phyloP scores from a whole-genome alignment of 2,329 filamentous ascomycete species.

The Polytolypa hystricis region DNA sequence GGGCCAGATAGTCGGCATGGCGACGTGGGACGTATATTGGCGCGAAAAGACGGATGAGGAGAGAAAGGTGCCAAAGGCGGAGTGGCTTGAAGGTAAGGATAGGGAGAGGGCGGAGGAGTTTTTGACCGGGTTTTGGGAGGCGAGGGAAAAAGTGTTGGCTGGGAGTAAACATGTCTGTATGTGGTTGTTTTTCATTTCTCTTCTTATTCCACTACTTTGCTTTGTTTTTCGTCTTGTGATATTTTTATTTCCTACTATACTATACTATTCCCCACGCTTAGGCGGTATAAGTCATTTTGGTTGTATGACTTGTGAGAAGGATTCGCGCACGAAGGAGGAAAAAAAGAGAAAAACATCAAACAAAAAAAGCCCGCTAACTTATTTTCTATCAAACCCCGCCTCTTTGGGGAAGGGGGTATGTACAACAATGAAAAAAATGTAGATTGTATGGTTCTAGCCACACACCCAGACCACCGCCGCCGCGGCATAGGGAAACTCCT shows the following conservation, averaged over 20 bases:
- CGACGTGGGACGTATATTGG: conserved; percentile 35
- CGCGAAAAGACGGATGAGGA: conserved; percentile 30
- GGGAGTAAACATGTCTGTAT: conserved; percentile 33
- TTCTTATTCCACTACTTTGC: neutral
- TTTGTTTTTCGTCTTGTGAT: neutral
- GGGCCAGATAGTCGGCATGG: conserved; percentile 38
- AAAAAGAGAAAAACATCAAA: no score
- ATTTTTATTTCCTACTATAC: no score
- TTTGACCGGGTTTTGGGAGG: conserved; percentile 32
- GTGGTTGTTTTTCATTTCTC: conserved; percentile 13
- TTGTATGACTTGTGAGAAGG: no score
- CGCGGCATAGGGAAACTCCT: conserved; percentile 32
- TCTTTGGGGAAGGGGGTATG: no score
- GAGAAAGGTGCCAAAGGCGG: conserved; percentile 34
- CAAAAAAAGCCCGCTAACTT: neutral
- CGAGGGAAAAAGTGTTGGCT: conserved; percentile 32
- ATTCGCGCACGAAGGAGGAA: no score
- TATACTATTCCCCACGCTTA: no score
- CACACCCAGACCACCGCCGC: conserved; percentile 32
- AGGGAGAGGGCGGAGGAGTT: conserved; percentile 35
- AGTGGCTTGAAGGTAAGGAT: conserved; percentile 37
- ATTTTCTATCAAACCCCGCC: no score
- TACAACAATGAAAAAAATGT: no score
- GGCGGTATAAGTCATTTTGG: no score
- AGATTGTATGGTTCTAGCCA: conserved; percentile 31